Evolutionary conservation across 441 rosid genomes (phyloP).

Genomic region (Croton setiger): DNA sequence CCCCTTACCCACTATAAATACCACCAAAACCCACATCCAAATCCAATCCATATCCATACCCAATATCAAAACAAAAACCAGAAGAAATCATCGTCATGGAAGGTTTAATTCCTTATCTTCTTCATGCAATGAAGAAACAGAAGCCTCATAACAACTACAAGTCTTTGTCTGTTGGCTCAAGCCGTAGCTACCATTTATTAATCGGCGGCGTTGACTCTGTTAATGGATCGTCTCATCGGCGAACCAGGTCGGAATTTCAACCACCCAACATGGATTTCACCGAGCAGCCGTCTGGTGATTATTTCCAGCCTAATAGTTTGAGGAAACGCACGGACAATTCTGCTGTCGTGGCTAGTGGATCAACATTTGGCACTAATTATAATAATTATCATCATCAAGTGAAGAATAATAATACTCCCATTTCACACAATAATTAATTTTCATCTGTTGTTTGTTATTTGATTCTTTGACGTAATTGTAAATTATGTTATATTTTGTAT

Average conservation of each 20-base stretch:
- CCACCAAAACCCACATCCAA: background rate
- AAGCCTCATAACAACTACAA: slow-evolving; percentile 31
- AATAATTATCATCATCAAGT: slow-evolving; percentile 9
- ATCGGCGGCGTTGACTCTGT: slow-evolving; percentile 30
- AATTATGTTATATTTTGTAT: background rate
- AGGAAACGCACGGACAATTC: slow-evolving; percentile 19
- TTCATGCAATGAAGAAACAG: slow-evolving; percentile 51
- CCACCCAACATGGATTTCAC: slow-evolving; percentile 23
- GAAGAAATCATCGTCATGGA: slow-evolving; percentile 43
- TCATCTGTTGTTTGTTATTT: background rate
- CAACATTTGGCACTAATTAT: slow-evolving; percentile 1
- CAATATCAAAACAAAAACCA: background rate
- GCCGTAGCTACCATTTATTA: slow-evolving; percentile 52
- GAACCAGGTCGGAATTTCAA: slow-evolving; percentile 43
- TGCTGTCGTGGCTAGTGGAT: slow-evolving; percentile 7
- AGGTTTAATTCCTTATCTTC: slow-evolving; percentile 57
- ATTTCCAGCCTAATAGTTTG: slow-evolving; percentile 16
- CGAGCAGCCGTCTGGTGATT: slow-evolving; percentile 30
- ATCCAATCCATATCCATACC: too few species aligned
- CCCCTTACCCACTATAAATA: background rate
- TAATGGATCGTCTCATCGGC: slow-evolving; percentile 46
- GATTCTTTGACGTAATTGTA: background rate
- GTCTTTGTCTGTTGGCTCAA: slow-evolving; percentile 46
- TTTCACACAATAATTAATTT: background rate
- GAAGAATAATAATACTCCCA: background rate